Conservation (phyloP, 2,329 filamentous ascomycete species). For the Fusarium xylarioides region DNA sequence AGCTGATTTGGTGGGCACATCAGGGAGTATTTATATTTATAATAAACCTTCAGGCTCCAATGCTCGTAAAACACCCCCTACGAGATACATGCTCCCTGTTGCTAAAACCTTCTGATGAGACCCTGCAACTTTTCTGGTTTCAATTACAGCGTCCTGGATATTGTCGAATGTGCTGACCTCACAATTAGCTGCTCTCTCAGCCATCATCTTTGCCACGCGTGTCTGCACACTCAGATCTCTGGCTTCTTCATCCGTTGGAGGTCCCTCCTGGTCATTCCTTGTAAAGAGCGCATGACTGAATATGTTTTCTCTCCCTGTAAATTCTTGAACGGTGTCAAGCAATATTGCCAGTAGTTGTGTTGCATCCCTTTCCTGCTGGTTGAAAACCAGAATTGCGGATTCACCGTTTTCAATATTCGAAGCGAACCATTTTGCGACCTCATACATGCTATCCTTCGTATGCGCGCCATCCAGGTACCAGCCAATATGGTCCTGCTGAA, state of each 20-base stretch:
- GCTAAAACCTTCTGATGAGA: conserved; percentile 70
- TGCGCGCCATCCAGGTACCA: conserved; percentile 93
- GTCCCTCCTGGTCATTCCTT: conserved; percentile 66
- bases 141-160: conserved; percentile 74
- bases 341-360: conserved; percentile 70
- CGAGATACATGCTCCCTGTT: conserved; percentile 86
- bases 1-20: neutral
- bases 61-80: conserved; percentile 79
- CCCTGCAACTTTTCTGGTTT: conserved; percentile 56
- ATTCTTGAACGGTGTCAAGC: conserved; percentile 61
- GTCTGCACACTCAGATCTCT: conserved; percentile 70
- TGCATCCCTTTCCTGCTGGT: conserved; percentile 88
- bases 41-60: conserved; percentile 61
- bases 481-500: conserved; percentile 60
- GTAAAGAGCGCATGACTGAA: conserved; percentile 85
- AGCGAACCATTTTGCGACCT: conserved; percentile 82
- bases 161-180: conserved; percentile 67
- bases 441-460: conserved; percentile 82
- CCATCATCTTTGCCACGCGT: conserved; percentile 70
- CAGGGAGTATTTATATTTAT: conserved; percentile 44
- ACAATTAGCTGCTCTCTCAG: conserved; percentile 58
- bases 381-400: conserved; percentile 77
- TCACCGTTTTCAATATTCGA: conserved; percentile 50
- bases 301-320: conserved; percentile 48
- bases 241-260: conserved; percentile 46